Percentiles rank a stretch among this genome's conserved stretches.
Conservation (phyloP, 139 green algal species). For the Closterium sp. region DNA sequence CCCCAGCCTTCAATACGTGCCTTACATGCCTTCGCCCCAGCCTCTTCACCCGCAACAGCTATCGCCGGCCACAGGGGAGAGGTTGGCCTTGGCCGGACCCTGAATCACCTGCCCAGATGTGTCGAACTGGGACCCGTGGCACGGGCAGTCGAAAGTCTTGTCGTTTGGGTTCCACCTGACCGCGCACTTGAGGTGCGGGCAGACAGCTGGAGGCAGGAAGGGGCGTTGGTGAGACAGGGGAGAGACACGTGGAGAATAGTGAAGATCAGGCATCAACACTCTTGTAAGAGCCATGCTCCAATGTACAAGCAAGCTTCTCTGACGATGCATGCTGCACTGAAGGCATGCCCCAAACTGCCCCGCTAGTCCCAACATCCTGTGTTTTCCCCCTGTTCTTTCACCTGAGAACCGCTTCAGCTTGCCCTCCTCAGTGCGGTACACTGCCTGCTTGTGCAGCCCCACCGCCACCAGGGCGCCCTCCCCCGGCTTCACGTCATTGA, state of each 20-base stretch:
- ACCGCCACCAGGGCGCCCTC: slow-evolving; percentile 24
- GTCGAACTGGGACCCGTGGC: slow-evolving; percentile 68
- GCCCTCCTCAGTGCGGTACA: slow-evolving; percentile 25
- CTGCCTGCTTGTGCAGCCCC: slow-evolving; percentile 26
- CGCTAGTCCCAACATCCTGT: not conserved
- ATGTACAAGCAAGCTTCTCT: no score
- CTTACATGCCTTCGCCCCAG: no score
- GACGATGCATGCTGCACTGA: no score
- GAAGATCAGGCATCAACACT: not conserved
- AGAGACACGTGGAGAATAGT: not conserved
- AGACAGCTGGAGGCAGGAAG: slow-evolving; percentile 41
- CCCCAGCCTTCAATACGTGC: no score
- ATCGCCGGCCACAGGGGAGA: slow-evolving; percentile 20
- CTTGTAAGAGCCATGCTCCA: not conserved
- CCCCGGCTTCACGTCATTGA: slow-evolving; percentile 7
- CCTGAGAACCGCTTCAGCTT: slow-evolving; percentile 24
- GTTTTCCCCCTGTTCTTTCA: not conserved
- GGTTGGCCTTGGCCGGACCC: slow-evolving; percentile 58
- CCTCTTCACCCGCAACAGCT: no score
- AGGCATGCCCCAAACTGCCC: no score
- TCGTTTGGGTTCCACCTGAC: slow-evolving; percentile 68
- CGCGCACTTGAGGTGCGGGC: slow-evolving; percentile 64
- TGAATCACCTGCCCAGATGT: slow-evolving; percentile 61
- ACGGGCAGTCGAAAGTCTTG: slow-evolving; percentile 71
- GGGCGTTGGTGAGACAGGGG: not conserved